Conservation (phyloP, 1,284 basidiomycete species). For the Malassezia vespertilionis region DNA sequence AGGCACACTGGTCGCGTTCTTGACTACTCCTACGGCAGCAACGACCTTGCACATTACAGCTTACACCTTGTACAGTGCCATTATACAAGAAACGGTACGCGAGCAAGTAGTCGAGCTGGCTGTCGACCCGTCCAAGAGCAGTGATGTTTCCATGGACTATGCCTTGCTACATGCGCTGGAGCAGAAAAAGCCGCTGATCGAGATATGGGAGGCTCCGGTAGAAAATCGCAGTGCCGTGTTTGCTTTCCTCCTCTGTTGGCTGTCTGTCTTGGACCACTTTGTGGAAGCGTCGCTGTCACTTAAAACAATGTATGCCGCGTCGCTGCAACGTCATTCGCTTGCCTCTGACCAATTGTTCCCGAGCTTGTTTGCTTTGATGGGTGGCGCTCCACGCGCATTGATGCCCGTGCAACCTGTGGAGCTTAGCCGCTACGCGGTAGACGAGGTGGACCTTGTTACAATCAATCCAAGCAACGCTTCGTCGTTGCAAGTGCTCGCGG, state of each 20-base stretch:
- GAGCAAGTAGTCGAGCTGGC: constrained; percentile 34
- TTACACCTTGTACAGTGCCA: constrained; percentile 19
- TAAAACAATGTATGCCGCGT: constrained; percentile 68
- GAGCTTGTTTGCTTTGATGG: constrained; percentile 61
- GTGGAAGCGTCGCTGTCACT: constrained; percentile 72
- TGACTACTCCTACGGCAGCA: constrained; percentile 18
- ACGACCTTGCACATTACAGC: constrained; percentile 30
- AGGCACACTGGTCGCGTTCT: constrained; percentile 17
- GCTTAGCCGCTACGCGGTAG: constrained; percentile 68
- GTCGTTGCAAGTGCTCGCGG: constrained; percentile 60
- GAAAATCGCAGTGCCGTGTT: constrained; percentile 18
- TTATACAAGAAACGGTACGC: constrained; percentile 26
- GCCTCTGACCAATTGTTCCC: constrained; percentile 62
- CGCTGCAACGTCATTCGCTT: constrained; percentile 63
- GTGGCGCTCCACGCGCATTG: constrained; percentile 18
- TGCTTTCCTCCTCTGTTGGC: constrained; percentile 69
- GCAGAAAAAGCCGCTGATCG: neutral
- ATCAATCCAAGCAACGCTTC: constrained; percentile 28
- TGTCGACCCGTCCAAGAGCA: neutral
- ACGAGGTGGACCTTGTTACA: constrained; percentile 67
- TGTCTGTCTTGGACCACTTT: constrained; percentile 78
- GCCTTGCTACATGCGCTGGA: neutral
- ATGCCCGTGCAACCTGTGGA: constrained; percentile 56
- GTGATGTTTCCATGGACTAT: neutral
- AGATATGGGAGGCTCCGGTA: neutral